Evolutionary conservation across 805 yeast genomes (phyloP).

Genomic region (Yamadazyma sp.): DNA sequence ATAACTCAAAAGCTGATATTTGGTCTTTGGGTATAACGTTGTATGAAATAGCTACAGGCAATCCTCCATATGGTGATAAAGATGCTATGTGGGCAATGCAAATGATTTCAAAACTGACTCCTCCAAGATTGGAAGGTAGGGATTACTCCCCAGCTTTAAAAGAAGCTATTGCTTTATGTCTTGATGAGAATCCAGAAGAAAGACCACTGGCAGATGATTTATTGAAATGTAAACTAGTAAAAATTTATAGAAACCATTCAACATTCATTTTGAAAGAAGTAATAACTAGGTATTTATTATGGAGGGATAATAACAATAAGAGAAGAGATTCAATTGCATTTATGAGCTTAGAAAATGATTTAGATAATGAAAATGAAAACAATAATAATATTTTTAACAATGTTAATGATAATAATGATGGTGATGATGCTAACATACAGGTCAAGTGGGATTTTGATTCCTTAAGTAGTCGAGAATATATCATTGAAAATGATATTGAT

Average conservation of each 20-base stretch:
- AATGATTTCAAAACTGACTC: constrained; percentile 86
- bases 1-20: constrained; percentile 90
- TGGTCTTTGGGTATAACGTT: constrained; percentile 97
- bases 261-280: constrained; percentile 67
- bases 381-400: constrained; percentile 13
- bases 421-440: constrained; percentile 23
- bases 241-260: constrained; percentile 55
- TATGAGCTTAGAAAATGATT: constrained; percentile 23
- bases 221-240: constrained; percentile 69
- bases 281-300: constrained; percentile 65
- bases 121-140: constrained; percentile 91
- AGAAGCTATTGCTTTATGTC: constrained; percentile 85
- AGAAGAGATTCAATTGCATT: constrained; percentile 41
- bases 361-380: constrained; percentile 11
- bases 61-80: constrained; percentile 94
- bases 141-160: constrained; percentile 73
- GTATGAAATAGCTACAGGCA: constrained; percentile 93
- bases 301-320: constrained; percentile 57
- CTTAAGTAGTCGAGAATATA: constrained; percentile 67
- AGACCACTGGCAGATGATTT: constrained; percentile 86
- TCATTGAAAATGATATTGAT: constrained; percentile 66
- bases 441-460: constrained; percentile 92
- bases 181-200: constrained; percentile 90
- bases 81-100: constrained; percentile 96
- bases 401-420: constrained; percentile 7